These are phyloP conservation scores for Nicotiana tomentosiformis DNA, from an alignment of 257 asterid genomes.

Conservation along the genomic window DNA sequence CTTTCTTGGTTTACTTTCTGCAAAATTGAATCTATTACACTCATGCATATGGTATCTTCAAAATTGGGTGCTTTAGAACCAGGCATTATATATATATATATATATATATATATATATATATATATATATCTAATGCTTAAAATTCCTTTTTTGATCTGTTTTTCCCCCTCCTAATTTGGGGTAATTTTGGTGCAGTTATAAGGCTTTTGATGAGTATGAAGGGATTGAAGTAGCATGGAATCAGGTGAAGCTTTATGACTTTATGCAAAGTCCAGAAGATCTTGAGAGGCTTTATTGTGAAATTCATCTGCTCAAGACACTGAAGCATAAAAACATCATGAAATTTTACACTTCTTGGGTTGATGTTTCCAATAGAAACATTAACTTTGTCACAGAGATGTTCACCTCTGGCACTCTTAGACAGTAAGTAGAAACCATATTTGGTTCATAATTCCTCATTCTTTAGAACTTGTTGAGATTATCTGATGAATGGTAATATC, in stretches of 20 bases:
- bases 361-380: constrained; percentile 75
- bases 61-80: constrained; percentile 5
- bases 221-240: constrained; percentile 99
- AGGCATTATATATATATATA: not conserved
- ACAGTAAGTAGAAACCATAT: constrained; percentile 53
- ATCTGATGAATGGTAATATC: not conserved
- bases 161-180: not conserved
- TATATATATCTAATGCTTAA: not conserved
- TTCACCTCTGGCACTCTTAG: constrained; percentile 97
- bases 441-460: not conserved
- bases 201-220: constrained; percentile 96
- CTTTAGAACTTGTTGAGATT: not conserved
- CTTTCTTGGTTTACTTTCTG: constrained; percentile 13
- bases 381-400: constrained; percentile 96
- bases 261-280: constrained; percentile 84
- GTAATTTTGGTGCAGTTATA: constrained; percentile 44
- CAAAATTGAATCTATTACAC: constrained; percentile 10
- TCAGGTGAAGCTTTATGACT: constrained; percentile 81
- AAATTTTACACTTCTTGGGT: constrained; percentile 93
- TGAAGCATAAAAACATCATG: constrained; percentile 83
- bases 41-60: not conserved
- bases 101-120: not conserved
- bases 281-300: constrained; percentile 91
- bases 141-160: not conserved
- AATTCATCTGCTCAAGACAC: constrained; percentile 81